A percentile compares a stretch with the other conserved stretches of the same genome.
phyloP scores from a whole-genome alignment of 1,284 basidiomycete species.

The Trichosporon asahii region DNA sequence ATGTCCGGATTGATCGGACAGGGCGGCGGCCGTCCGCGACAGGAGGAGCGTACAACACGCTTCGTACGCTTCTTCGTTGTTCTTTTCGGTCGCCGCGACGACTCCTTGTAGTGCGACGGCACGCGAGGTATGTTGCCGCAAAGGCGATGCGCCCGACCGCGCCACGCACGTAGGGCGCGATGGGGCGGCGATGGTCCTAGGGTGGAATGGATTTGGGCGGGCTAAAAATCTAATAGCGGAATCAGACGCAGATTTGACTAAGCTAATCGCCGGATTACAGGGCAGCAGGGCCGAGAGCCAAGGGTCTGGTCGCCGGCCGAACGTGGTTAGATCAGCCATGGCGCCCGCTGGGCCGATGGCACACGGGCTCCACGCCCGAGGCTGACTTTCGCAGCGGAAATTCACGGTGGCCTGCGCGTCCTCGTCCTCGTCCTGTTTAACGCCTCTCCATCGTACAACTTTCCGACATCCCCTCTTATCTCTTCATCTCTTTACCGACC shows the following conservation, averaged over 20 bases:
- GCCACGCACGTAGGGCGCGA: background rate
- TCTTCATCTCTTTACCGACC: background rate
- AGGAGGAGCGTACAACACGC: too few relatives aligned
- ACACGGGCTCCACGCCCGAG: background rate
- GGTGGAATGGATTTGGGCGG: background rate
- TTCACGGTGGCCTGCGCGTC: conserved; percentile 5
- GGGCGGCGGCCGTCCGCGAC: background rate
- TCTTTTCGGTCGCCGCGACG: background rate
- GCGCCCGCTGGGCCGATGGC: background rate
- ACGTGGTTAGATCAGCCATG: background rate
- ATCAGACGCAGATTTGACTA: background rate
- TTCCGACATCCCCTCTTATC: background rate
- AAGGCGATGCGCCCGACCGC: background rate
- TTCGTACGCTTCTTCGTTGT: background rate
- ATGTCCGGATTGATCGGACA: background rate
- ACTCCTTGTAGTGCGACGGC: background rate
- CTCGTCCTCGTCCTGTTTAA: background rate
- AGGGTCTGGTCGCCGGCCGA: background rate
- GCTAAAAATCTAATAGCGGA: background rate
- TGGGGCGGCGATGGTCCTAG: background rate
- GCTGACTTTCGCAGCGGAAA: background rate
- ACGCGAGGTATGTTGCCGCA: background rate
- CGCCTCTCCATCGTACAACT: background rate
- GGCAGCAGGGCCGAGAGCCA: background rate
- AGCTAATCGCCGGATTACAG: background rate